Percentiles rank a stretch among this genome's conserved stretches.
These are phyloP conservation scores for Cetraspora pellucida DNA, from an alignment of 192 early-diverging fungal species.

Conservation along the genomic window DNA sequence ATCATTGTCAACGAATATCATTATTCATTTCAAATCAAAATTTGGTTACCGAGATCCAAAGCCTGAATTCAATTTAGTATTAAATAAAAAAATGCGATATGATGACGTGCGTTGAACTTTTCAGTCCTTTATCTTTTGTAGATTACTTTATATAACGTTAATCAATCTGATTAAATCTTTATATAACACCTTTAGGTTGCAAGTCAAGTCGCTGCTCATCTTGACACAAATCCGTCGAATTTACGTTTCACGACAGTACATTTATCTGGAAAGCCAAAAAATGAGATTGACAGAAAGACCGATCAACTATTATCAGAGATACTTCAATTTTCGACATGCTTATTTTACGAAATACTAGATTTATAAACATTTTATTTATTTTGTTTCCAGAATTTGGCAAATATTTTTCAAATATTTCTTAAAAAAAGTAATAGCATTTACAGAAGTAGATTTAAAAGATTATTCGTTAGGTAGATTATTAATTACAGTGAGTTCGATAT, in stretches of 20 bases:
- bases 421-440: too few species aligned
- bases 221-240: constrained; percentile 68
- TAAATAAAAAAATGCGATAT: constrained; percentile 71
- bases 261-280: constrained; percentile 36
- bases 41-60: constrained; percentile 29
- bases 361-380: too few species aligned
- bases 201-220: constrained; percentile 58
- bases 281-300: constrained; percentile 37
- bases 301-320: constrained; percentile 45
- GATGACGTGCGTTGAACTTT: constrained; percentile 43
- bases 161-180: constrained; percentile 55
- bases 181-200: too few species aligned
- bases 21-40: constrained; percentile 70
- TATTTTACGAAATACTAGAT: constrained; percentile 87
- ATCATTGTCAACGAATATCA: constrained; percentile 63
- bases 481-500: too few species aligned
- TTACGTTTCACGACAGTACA: constrained; percentile 68
- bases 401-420: too few species aligned
- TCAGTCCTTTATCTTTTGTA: too few species aligned
- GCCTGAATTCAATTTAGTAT: constrained; percentile 47
- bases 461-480: too few species aligned
- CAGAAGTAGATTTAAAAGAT: too few species aligned
- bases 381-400: too few species aligned
- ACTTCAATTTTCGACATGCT: constrained; percentile 41
- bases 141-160: constrained; percentile 17